phyloP scores from a whole-genome alignment of 2,329 filamentous ascomycete species.

The Alternaria ethzedia region DNA sequence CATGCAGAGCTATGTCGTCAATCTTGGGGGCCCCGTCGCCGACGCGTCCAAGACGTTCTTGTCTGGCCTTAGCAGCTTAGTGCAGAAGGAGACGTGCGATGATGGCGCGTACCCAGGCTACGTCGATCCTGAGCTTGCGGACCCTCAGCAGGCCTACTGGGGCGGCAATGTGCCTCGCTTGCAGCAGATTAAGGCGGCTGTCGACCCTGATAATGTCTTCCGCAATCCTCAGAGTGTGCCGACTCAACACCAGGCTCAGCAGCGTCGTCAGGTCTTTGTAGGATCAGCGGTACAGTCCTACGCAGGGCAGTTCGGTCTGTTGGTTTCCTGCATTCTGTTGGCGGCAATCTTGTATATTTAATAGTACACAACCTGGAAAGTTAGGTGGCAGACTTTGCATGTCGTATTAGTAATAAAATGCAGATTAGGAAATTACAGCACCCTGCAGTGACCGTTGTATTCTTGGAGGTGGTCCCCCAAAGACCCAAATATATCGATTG shows the following conservation, averaged over 20 bases:
- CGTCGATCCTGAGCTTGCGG: background rate
- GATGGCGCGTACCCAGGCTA: background rate
- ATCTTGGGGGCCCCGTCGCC: background rate
- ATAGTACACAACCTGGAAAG: background rate
- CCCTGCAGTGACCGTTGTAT: background rate
- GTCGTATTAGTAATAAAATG: background rate
- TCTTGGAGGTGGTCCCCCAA: background rate
- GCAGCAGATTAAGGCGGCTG: background rate
- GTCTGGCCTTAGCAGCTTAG: background rate
- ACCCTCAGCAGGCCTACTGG: conserved; percentile 1
- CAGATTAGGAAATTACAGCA: background rate
- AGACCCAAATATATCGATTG: background rate
- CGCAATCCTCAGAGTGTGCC: background rate
- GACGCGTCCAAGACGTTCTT: background rate
- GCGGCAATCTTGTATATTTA: background rate
- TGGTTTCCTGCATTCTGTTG: background rate
- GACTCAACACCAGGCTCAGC: background rate
- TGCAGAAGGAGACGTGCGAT: background rate
- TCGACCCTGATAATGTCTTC: conserved; percentile 1
- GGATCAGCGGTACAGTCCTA: background rate
- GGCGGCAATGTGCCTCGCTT: background rate
- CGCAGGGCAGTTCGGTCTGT: background rate
- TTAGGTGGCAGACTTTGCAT: background rate
- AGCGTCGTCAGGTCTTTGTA: background rate
- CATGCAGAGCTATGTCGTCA: background rate